phyloP scores from a whole-genome alignment of 1,284 basidiomycete genomes.

The Hemileia vastatrix region DNA sequence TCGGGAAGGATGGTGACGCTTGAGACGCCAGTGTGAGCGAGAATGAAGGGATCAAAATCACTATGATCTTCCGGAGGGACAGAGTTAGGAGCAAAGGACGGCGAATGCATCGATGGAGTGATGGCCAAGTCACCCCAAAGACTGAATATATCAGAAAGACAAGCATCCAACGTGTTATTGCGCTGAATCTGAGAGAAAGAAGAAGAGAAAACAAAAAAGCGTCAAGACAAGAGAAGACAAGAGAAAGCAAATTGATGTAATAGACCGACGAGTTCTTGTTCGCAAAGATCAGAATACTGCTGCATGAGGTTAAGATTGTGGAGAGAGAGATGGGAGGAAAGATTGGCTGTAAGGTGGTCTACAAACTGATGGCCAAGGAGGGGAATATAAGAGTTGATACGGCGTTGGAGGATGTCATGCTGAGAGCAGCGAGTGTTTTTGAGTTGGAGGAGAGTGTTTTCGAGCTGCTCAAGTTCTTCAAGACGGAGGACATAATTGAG shows the following conservation, averaged over 20 bases:
- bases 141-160: slow-evolving; percentile 8
- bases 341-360: neutral
- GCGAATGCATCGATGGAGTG: slow-evolving; percentile 8
- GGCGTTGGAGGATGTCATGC: slow-evolving; percentile 5
- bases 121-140: slow-evolving; percentile 17
- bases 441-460: neutral
- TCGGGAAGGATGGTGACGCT: slow-evolving; percentile 7
- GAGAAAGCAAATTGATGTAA: too few relatives aligned
- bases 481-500: slow-evolving; percentile 10
- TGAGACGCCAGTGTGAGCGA: slow-evolving; percentile 9
- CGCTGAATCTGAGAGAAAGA: slow-evolving; percentile 6
- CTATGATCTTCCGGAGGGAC: neutral
- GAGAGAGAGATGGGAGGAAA: slow-evolving; percentile 7
- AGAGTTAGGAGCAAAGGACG: neutral
- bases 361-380: slow-evolving; percentile 11
- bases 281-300: neutral
- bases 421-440: slow-evolving; percentile 12
- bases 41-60: slow-evolving; percentile 9
- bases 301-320: slow-evolving; percentile 7
- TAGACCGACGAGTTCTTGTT: slow-evolving; percentile 7
- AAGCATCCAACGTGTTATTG: neutral
- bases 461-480: neutral
- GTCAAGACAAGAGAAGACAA: neutral
- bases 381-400: slow-evolving; percentile 8
- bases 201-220: neutral